These are phyloP conservation scores for Primulina huaijiensis DNA, from an alignment of 257 asterid genomes.

Conservation along the genomic window DNA sequence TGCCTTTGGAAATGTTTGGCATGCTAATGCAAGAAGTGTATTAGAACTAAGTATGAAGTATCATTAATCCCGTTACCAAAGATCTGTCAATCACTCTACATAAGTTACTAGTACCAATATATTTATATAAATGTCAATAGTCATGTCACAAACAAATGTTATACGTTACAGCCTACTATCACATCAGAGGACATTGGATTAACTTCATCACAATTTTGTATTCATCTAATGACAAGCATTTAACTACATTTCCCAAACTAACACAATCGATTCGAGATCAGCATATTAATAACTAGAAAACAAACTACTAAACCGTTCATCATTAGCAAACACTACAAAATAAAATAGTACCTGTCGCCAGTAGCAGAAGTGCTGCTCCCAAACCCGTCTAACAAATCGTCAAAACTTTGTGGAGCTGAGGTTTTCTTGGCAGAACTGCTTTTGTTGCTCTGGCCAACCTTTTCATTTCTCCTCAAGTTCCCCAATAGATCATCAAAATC, in stretches of 20 bases:
- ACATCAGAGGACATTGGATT: not conserved
- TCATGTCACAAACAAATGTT: not conserved
- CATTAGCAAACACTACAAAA: slow-evolving; percentile 10
- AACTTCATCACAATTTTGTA: not conserved
- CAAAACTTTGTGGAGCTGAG: slow-evolving; percentile 54
- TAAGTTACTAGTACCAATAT: not conserved
- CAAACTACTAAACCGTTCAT: slow-evolving; percentile 8
- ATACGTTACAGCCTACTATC: not conserved
- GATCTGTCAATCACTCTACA: slow-evolving; percentile 6
- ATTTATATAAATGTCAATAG: not conserved
- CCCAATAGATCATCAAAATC: slow-evolving; percentile 67
- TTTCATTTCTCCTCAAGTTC: slow-evolving; percentile 51
- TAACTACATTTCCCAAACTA: slow-evolving; percentile 9
- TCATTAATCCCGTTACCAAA: slow-evolving; percentile 5
- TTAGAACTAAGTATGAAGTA: slow-evolving; percentile 2
- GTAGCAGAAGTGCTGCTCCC: slow-evolving; percentile 49
- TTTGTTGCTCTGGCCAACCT: slow-evolving; percentile 35
- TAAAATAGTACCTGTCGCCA: slow-evolving; percentile 52
- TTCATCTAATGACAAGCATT: not conserved
- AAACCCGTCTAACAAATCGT: slow-evolving; percentile 76
- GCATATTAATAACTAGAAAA: slow-evolving; percentile 1
- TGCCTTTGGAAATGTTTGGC: slow-evolving; percentile 2
- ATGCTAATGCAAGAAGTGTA: not conserved
- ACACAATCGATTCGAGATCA: not conserved
- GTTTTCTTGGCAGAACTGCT: slow-evolving; percentile 40